A percentile compares a stretch with the other conserved stretches of the same genome.
Conservation (phyloP, 116 monocot species). For the Iris pallida region DNA sequence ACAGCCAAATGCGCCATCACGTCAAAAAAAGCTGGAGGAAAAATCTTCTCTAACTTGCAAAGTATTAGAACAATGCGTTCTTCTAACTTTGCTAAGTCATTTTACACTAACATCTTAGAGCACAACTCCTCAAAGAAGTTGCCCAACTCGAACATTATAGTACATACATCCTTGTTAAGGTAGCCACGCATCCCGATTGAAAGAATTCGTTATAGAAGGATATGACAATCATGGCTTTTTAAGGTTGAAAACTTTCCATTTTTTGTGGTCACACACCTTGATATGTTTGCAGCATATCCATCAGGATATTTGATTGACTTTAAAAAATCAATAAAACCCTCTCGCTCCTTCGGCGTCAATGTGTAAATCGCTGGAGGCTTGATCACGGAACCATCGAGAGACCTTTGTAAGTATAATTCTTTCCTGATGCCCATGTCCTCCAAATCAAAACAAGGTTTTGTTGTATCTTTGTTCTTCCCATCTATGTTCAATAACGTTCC, state of each 20-base stretch:
- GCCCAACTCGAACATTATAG: neutral
- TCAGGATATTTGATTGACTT: neutral
- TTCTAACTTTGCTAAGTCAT: neutral
- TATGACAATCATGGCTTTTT: constrained; percentile 11
- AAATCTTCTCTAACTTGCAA: constrained; percentile 1
- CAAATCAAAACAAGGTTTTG: neutral
- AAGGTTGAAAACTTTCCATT: neutral
- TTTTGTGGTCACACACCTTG: neutral
- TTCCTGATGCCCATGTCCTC: neutral
- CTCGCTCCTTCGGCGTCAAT: neutral
- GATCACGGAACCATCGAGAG: neutral
- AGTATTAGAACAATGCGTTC: constrained; percentile 6
- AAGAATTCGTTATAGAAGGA: constrained; percentile 6
- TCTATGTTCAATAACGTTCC: too few relatives aligned
- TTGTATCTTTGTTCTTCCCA: neutral
- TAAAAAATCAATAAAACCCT: neutral
- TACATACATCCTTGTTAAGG: neutral
- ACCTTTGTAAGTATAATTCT: neutral
- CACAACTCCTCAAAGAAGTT: constrained; percentile 5
- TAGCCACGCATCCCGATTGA: neutral
- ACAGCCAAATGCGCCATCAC: constrained; percentile 13
- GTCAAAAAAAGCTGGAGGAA: constrained; percentile 7
- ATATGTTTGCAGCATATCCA: constrained; percentile 7
- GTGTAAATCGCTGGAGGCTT: neutral
- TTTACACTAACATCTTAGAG: neutral